phyloP scores from a whole-genome alignment of 2,329 filamentous ascomycete species.

The Aureobasidium uvarum region DNA sequence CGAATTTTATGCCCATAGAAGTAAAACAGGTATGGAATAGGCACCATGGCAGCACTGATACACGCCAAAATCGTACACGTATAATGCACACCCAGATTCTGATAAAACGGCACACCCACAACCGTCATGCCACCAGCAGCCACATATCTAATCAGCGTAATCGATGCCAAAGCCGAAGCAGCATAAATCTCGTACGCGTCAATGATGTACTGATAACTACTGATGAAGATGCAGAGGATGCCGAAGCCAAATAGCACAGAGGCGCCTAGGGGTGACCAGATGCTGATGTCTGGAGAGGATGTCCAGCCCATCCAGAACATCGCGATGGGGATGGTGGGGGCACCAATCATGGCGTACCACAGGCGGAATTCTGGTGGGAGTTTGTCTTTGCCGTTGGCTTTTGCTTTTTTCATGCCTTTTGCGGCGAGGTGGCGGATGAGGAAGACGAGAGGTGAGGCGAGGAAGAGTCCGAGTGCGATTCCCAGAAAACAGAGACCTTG shows the following conservation, averaged over 20 bases:
- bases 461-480: constrained; percentile 46
- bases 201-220: constrained; percentile 58
- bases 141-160: constrained; percentile 44
- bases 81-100: constrained; percentile 41
- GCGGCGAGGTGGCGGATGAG: constrained; percentile 49
- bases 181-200: constrained; percentile 56
- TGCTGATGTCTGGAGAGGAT: constrained; percentile 45
- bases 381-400: constrained; percentile 40
- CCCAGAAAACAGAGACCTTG: constrained; percentile 51
- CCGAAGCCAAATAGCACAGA: constrained; percentile 55
- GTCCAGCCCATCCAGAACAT: constrained; percentile 63
- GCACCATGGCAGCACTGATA: constrained; percentile 38
- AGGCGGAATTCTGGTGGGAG: constrained; percentile 56
- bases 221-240: constrained; percentile 46
- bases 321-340: constrained; percentile 51
- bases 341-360: constrained; percentile 54
- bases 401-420: constrained; percentile 44
- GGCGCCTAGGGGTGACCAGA: constrained; percentile 54
- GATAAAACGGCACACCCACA: constrained; percentile 43
- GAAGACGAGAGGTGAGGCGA: constrained; percentile 44
- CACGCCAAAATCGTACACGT: constrained; percentile 39
- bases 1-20: constrained; percentile 43
- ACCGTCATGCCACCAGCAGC: constrained; percentile 45
- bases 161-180: constrained; percentile 48
- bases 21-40: constrained; percentile 48